Percentiles rank a stretch among this genome's conserved stretches.
phyloP scores from a whole-genome alignment of 352 stramenopile genomes.

The Phytophthora ramorum region DNA sequence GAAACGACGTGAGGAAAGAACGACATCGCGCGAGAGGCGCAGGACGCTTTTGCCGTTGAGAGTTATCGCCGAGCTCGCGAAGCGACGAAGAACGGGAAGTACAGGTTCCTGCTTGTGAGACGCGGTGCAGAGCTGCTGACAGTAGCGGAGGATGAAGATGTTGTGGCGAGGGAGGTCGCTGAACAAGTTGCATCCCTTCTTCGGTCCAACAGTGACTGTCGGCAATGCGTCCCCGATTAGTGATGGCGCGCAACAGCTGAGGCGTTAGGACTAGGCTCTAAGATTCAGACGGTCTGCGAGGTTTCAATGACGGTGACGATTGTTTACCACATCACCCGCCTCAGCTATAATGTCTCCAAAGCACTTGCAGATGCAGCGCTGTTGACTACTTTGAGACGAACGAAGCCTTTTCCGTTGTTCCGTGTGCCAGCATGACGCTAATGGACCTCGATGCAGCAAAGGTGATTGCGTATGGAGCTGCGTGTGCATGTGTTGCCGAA shows the following conservation, averaged over 20 bases:
- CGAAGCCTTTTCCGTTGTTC: slow-evolving; percentile 97
- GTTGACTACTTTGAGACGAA: slow-evolving; percentile 98
- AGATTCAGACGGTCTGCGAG: slow-evolving; percentile 64
- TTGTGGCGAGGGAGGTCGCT: slow-evolving; percentile 79
- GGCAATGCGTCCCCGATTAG: slow-evolving; percentile 96
- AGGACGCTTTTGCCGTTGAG: slow-evolving; percentile 94
- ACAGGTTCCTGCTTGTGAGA: slow-evolving; percentile 55
- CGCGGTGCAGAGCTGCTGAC: slow-evolving; percentile 33
- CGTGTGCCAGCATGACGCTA: slow-evolving; percentile 93
- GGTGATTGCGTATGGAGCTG: slow-evolving; percentile 96
- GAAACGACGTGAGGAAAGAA: slow-evolving; percentile 51
- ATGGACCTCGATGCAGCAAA: slow-evolving; percentile 85
- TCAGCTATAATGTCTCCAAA: slow-evolving; percentile 86
- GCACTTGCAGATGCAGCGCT: slow-evolving; percentile 85
- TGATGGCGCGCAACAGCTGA: slow-evolving; percentile 92
- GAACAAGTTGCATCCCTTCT: slow-evolving; percentile 81
- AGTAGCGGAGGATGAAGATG: slow-evolving; percentile 92
- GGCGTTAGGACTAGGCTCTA: slow-evolving; percentile 56
- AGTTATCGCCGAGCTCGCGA: slow-evolving; percentile 89
- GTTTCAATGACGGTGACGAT: slow-evolving; percentile 75
- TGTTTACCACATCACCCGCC: slow-evolving; percentile 95
- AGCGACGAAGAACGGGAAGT: slow-evolving; percentile 77
- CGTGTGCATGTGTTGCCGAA: not conserved
- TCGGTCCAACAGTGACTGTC: slow-evolving; percentile 93
- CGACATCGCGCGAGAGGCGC: slow-evolving; percentile 88